Base-by-base conservation (phyloP, 192 early-diverging fungal genomes). In the Hyaloraphidium curvatum region DNA sequence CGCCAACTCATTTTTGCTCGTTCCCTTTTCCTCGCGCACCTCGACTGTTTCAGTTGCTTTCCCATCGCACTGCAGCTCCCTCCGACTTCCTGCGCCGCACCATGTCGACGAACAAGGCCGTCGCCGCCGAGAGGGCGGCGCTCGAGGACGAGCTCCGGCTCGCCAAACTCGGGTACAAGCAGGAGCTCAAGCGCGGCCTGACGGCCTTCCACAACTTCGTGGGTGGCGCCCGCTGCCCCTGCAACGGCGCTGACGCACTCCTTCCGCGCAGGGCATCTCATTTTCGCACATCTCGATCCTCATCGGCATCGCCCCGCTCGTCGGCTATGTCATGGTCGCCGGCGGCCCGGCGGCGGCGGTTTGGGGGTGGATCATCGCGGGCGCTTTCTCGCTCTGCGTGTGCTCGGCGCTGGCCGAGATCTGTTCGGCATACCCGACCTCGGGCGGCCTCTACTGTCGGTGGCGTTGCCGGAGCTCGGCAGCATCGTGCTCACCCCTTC, bases 141-240 rank as follows among this genome's bases (percentile, higher is more conserved):
- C n/a, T n/a, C n/a, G n/a, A n/a, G n/a, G n/a, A n/a, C n/a, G n/a
- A n/a, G n/a, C n/a, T n/a, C n/a, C n/a, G n/a, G n/a, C n/a, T n/a
- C n/a, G n/a, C n/a, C n/a, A 11, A 48, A 14, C 5, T 25, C 23
- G 19, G 14, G 28, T 3, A 31, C 28, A 2, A 13, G 43, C 51
- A 75, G 73, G 65, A 73, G 52, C 50, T 76, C 39, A 70, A 54
- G 30, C 71, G 74, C 21, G 65, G 65, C 13, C 52, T 76, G 3
- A 64, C 66, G 14, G 62, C 52, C 23, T 73, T 76, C 33, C 59
- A 66, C 11, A 72, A 69, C 43, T 71, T 76, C n/a, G n/a, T n/a
- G n/a, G n/a, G n/a, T n/a, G n/a, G n/a, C n/a, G n/a, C n/a, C n/a
- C n/a, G n/a, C n/a, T n/a, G n/a, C n/a, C n/a, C n/a, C n/a, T n/a